Evolutionary conservation across 139 green algal genomes (phyloP).

Genomic region (Chlorella sorokiniana): DNA sequence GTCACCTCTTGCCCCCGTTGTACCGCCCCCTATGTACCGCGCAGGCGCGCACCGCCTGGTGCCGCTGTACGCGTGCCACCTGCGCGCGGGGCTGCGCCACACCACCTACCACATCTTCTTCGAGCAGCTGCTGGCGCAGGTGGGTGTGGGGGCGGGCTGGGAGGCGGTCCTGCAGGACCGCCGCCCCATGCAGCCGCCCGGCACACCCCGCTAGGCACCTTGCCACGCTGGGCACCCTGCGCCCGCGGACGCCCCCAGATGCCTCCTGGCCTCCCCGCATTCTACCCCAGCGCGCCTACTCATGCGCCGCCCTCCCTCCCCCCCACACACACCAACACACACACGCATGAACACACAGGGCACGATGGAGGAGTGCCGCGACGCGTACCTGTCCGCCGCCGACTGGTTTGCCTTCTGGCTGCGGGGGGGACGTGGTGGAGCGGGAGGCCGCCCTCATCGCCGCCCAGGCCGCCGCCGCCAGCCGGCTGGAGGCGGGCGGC

Average conservation of each 20-base stretch:
- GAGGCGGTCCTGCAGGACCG: neutral
- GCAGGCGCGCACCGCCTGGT: conserved; percentile 38
- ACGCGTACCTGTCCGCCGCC: conserved; percentile 20
- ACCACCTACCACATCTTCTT: conserved; percentile 46
- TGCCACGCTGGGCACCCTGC: no score
- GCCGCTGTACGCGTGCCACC: conserved; percentile 65
- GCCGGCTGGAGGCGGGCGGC: conserved; percentile 17
- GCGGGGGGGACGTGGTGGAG: conserved; percentile 39
- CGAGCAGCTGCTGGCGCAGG: conserved; percentile 39
- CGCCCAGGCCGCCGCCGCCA: conserved; percentile 19
- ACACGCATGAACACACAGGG: neutral
- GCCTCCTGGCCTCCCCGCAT: no score
- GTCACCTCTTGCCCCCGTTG: neutral
- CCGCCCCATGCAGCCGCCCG: neutral
- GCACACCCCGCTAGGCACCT: neutral
- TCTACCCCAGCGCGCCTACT: no score
- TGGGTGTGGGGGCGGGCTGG: conserved; percentile 2
- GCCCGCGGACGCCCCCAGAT: no score
- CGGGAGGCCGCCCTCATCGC: conserved; percentile 41
- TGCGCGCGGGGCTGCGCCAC: conserved; percentile 43
- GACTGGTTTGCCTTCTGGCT: conserved; percentile 43
- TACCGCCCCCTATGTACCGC: neutral
- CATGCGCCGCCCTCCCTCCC: neutral
- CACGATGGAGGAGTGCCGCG: conserved; percentile 36
- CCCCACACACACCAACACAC: no score